Conservation (phyloP, 306 rosid species). For the Cucurbita maxima region DNA sequence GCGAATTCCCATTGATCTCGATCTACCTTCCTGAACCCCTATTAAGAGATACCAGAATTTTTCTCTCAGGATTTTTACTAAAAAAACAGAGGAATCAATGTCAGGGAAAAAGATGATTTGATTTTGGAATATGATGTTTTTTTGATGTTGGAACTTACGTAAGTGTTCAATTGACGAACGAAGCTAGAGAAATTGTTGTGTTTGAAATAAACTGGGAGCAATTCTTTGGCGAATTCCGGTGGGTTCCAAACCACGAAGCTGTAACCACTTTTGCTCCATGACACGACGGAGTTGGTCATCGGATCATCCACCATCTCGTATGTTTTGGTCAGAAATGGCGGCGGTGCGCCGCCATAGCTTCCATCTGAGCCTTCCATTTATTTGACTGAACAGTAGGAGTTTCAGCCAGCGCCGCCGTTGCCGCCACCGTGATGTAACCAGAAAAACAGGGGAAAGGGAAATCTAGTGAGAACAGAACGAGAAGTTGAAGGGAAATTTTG, state of each 20-base stretch:
- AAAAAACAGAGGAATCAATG: neutral
- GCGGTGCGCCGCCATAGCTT: neutral
- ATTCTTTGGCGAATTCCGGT: slow-evolving; percentile 9
- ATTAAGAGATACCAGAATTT: neutral
- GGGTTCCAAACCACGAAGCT: slow-evolving; percentile 17
- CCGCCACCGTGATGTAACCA: neutral
- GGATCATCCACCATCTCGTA: slow-evolving; percentile 18
- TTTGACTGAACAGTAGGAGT: neutral
- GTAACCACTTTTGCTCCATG: slow-evolving; percentile 9
- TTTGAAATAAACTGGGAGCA: slow-evolving; percentile 14
- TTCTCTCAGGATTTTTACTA: neutral
- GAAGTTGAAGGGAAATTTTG: neutral
- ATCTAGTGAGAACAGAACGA: neutral
- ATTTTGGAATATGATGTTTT: neutral
- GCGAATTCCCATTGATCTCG: slow-evolving; percentile 13
- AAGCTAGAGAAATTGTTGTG: slow-evolving; percentile 18
- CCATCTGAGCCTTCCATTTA: slow-evolving; percentile 1
- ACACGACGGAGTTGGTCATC: slow-evolving; percentile 1
- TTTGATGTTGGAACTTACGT: neutral
- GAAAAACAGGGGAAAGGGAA: neutral
- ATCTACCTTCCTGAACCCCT: slow-evolving; percentile 17
- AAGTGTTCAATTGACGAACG: slow-evolving; percentile 15
- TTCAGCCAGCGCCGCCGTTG: neutral
- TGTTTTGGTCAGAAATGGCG: slow-evolving; percentile 17
- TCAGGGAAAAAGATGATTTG: neutral